Evolutionary conservation across 306 rosid species (phyloP).

Genomic region (Dryas octopetala): DNA sequence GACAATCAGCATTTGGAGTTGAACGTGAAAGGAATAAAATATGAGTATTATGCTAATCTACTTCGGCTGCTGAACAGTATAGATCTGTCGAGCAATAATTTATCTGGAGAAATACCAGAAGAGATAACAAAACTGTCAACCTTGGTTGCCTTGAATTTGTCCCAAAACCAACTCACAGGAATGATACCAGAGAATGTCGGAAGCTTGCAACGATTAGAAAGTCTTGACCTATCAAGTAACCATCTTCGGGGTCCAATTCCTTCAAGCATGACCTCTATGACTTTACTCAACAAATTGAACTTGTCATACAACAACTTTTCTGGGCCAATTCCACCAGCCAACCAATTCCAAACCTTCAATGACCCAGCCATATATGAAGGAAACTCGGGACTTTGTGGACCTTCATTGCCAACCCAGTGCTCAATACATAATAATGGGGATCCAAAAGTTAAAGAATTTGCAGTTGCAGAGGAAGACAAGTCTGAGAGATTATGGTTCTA

Average conservation of each 20-base stretch:
- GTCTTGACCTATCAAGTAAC: constrained; percentile 21
- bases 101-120: constrained; percentile 2
- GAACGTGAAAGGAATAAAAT: neutral
- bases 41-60: neutral
- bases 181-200: neutral
- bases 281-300: neutral
- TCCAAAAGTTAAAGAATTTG: no score
- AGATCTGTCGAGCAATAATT: constrained; percentile 14
- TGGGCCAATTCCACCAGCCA: constrained; percentile 10
- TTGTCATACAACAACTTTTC: constrained; percentile 18
- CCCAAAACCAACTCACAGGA: constrained; percentile 7
- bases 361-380: neutral
- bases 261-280: neutral
- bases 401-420: constrained; percentile 7
- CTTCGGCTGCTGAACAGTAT: neutral
- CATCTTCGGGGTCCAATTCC: constrained; percentile 20
- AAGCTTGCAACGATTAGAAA: neutral
- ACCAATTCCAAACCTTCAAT: constrained; percentile 8
- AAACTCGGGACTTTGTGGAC: neutral
- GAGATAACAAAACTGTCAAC: neutral
- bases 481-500: neutral
- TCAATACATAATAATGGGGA: neutral
- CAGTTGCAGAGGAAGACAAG: neutral
- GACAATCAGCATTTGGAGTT: neutral
- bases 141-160: constrained; percentile 1